Evolutionary conservation across 2,329 filamentous ascomycete genomes (phyloP).

Genomic region (Colletotrichum truncatum): DNA sequence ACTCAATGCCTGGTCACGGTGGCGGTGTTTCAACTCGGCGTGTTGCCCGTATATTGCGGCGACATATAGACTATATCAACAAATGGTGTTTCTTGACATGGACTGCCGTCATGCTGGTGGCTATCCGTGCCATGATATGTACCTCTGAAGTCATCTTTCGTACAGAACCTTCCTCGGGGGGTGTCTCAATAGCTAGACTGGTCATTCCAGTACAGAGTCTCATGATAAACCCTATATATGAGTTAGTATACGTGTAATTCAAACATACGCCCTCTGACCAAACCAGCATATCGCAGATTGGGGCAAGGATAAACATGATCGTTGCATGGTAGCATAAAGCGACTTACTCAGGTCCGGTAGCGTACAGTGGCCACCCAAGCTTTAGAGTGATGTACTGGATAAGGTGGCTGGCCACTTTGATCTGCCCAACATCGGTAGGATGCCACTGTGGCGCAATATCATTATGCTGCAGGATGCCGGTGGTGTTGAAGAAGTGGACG

Average conservation of each 20-base stretch:
- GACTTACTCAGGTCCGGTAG: constrained; percentile 62
- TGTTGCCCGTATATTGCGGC: constrained; percentile 10
- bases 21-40: constrained; percentile 24
- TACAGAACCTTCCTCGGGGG: neutral
- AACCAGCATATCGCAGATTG: constrained; percentile 7
- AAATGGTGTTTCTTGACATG: constrained; percentile 24
- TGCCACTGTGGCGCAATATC: constrained; percentile 68
- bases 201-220: constrained; percentile 64
- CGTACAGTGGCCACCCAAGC: constrained; percentile 65
- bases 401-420: constrained; percentile 69
- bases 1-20: constrained; percentile 5
- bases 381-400: constrained; percentile 65
- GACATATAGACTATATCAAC: constrained; percentile 17
- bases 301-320: constrained; percentile 1
- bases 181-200: constrained; percentile 49
- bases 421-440: constrained; percentile 68
- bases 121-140: neutral
- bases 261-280: neutral
- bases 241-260: constrained; percentile 12
- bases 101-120: neutral
- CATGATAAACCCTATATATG: constrained; percentile 45
- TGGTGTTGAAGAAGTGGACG: constrained; percentile 70
- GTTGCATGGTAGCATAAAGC: constrained; percentile 35
- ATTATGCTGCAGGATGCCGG: constrained; percentile 69
- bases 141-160: neutral